Base-by-base conservation (phyloP, 805 yeast genomes). In the Yamadazyma laniorum region DNA sequence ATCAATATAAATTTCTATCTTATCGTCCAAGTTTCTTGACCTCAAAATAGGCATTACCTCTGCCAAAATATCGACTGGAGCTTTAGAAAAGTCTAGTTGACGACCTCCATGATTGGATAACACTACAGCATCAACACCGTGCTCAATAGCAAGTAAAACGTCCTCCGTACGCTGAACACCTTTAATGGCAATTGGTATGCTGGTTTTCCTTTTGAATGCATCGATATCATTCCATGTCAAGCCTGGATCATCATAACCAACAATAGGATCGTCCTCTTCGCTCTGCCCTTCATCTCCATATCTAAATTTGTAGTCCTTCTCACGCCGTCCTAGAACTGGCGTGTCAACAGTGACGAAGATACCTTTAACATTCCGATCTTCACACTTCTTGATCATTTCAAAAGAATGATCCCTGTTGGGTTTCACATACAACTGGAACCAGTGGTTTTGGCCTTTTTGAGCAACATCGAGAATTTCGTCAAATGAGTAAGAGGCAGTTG, bases 41-140 rank as follows among this genome's bases (percentile, higher is more conserved):
- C 63, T 65, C 40, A 80, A 58, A 3, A 68, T 50, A 5, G 79
- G 80, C 70, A 75, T 75, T 2, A 80, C 74, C 44, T 85, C 95
- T 4, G 84, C 85, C 34, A 88, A 63, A 4, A 85, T 77, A 56
- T 81, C 85, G 25, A 88, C 69, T 2, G 90, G 84, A 0, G 95
- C 79, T n/a, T 85, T 74, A 1, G 95, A 71, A 52, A 77, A 85
- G 60, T 88, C 96, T 40, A 88, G 65, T 60, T 87, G 95, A 44
- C 96, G 70, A 29, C 96, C 95, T 43, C 96, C 96, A 61, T 87
- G 96, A 56, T 87, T 88, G 2, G 95, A 85, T 35, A 87, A 52
- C 3, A 88, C 87, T n/a, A 87, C 82, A 29, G 90, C 95, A 29
- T 79, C 76, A 19, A 76, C 74, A 3, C 93, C 93, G 49, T 73